These are phyloP conservation scores for Acer campestre DNA, from an alignment of 345 rosid species.

Conservation along the genomic window DNA sequence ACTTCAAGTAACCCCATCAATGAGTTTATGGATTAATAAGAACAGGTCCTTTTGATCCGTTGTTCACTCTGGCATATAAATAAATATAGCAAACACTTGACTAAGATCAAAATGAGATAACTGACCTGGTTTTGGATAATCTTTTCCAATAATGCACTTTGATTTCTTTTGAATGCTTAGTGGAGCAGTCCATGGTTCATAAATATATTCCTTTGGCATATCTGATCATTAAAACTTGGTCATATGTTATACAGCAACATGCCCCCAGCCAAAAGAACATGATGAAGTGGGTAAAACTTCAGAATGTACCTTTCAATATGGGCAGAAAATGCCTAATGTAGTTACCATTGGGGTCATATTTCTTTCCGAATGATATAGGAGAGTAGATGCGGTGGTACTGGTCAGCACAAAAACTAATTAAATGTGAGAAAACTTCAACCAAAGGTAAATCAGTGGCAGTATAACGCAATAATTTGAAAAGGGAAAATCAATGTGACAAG, in stretches of 20 bases:
- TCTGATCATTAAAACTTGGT: conserved; percentile 43
- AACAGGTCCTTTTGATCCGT: background rate
- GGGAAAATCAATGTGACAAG: background rate
- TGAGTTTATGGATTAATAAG: background rate
- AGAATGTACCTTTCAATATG: conserved; percentile 70
- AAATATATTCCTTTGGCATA: conserved; percentile 93
- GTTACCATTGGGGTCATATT: conserved; percentile 84
- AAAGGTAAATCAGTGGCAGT: background rate
- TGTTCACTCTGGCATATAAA: background rate
- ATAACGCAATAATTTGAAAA: background rate
- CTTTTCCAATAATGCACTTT: conserved; percentile 80
- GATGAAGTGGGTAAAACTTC: background rate
- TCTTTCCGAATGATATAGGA: conserved; percentile 86
- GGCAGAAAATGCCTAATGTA: conserved; percentile 89
- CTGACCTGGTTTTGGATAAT: conserved; percentile 88
- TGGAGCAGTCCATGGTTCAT: conserved; percentile 98
- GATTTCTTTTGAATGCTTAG: conserved; percentile 74
- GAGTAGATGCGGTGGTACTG: conserved; percentile 93
- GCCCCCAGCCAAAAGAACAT: background rate
- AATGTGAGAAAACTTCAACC: conserved; percentile 7
- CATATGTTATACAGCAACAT: conserved; percentile 5
- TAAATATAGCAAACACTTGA: background rate
- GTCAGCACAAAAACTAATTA: conserved; percentile 15
- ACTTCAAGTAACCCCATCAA: background rate
- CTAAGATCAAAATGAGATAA: conserved; percentile 2